Evolutionary conservation across 345 rosid species (phyloP), one percentile per base, ranked within the genome.

Genomic region (Camelina hispida): DNA sequence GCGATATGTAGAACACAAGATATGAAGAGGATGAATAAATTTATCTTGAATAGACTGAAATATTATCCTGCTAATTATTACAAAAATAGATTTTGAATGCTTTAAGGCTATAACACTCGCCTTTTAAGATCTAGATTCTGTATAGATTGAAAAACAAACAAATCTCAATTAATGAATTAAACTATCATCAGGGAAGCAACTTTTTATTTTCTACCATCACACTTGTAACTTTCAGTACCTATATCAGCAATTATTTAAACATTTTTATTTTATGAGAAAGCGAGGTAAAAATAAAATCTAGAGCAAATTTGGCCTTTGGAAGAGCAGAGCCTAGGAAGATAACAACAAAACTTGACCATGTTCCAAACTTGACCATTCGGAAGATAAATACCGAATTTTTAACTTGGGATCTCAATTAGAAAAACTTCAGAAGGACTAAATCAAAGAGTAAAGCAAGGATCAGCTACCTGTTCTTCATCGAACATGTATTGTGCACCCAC

Each of bases 341-440:
- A 72, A 62, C 60, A 72, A 12, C 76, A 71, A 71, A 77, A 77
- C 68, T 77, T 71, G 62, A 64, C 18, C 59, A 64, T 17, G 46
- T 71, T 77, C 62, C 37, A 46, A 70, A 70, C 76, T n/a, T n/a
- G n/a, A n/a, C n/a, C n/a, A n/a, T n/a, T n/a, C n/a, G n/a, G n/a
- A n/a, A n/a, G n/a, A n/a, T n/a, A n/a, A n/a, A n/a, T n/a, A n/a
- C n/a, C n/a, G n/a, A n/a, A n/a, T n/a, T n/a, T n/a, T n/a, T n/a
- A n/a, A n/a, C n/a, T n/a, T n/a, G n/a, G n/a, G n/a, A n/a, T n/a
- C n/a, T n/a, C n/a, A n/a, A n/a, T n/a, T n/a, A n/a, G n/a, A n/a
- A n/a, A n/a, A n/a, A n/a, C n/a, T n/a, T n/a, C n/a, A n/a, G n/a
- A n/a, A n/a, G n/a, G n/a, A n/a, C n/a, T n/a, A n/a, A n/a, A n/a